Conservation (phyloP, 345 rosid genomes). For the Bruguiera sexangula region DNA sequence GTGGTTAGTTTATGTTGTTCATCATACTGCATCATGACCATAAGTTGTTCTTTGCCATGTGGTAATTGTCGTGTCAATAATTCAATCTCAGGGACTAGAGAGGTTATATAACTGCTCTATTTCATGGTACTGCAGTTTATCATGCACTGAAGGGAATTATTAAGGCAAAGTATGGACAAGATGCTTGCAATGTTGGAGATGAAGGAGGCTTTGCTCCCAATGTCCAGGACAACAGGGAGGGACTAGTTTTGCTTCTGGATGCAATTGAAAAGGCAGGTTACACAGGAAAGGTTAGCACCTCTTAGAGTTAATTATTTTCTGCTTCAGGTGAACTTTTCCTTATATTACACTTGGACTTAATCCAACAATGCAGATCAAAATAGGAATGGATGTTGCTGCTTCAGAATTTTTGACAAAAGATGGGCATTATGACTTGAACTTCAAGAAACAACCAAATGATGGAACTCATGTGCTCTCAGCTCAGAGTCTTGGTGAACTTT, state of each 20-base stretch:
- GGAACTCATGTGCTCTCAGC: conserved; percentile 79
- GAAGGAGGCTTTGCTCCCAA: conserved; percentile 99
- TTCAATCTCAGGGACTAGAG: neutral
- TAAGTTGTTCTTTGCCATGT: neutral
- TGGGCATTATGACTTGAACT: conserved; percentile 84
- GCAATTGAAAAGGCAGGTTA: conserved; percentile 98
- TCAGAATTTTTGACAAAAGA: conserved; percentile 87
- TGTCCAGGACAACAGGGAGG: conserved; percentile 98
- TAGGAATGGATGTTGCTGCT: conserved; percentile 99
- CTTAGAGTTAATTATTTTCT: conserved; percentile 2
- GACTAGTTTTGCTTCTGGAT: conserved; percentile 83
- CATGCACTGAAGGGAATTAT: conserved; percentile 83
- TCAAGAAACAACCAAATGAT: conserved; percentile 93
- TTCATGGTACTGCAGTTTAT: conserved; percentile 52
- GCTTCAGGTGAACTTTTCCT: conserved; percentile 1
- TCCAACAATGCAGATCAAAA: conserved; percentile 66
- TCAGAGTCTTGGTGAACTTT: conserved; percentile 73
- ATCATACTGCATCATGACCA: neutral
- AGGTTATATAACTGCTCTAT: neutral
- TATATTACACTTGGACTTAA: conserved; percentile 2
- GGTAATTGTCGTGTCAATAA: neutral
- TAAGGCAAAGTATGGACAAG: conserved; percentile 89
- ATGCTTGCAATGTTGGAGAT: conserved; percentile 99
- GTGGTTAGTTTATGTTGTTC: no score
- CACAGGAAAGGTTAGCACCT: conserved; percentile 64